These are phyloP conservation scores for Nannizzia gypsea DNA, from an alignment of 2,329 filamentous ascomycete species.

Conservation along the genomic window DNA sequence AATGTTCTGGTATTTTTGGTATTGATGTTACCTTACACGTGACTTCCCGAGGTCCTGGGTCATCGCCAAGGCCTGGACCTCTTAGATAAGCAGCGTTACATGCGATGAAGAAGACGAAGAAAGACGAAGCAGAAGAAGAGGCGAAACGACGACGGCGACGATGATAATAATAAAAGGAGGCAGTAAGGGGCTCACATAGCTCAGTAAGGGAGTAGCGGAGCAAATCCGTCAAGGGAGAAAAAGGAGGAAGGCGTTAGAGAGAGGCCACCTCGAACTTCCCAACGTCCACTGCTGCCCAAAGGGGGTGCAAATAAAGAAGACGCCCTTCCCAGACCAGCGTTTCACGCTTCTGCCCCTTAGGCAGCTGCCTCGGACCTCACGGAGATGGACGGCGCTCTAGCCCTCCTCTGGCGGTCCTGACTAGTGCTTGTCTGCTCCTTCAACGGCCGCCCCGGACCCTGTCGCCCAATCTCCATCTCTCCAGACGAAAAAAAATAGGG, in stretches of 20 bases:
- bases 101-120: neutral
- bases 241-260: too few relatives aligned
- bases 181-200: too few relatives aligned
- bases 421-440: too few relatives aligned
- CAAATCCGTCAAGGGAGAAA: too few relatives aligned
- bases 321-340: neutral
- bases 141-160: too few relatives aligned
- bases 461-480: neutral
- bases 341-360: neutral
- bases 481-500: too few relatives aligned
- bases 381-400: too few relatives aligned
- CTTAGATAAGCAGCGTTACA: neutral
- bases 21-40: neutral
- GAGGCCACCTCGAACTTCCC: too few relatives aligned
- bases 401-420: too few relatives aligned
- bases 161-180: too few relatives aligned
- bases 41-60: neutral
- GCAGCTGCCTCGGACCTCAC: too few relatives aligned
- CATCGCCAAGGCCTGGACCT: neutral
- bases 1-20: neutral
- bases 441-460: neutral
- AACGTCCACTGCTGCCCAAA: neutral
- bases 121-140: neutral
- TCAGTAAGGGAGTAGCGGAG: too few relatives aligned
- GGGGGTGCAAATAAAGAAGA: neutral